Evolutionary conservation across 2,329 filamentous ascomycete genomes (phyloP).

Genomic region (Neonectria magnoliae): DNA sequence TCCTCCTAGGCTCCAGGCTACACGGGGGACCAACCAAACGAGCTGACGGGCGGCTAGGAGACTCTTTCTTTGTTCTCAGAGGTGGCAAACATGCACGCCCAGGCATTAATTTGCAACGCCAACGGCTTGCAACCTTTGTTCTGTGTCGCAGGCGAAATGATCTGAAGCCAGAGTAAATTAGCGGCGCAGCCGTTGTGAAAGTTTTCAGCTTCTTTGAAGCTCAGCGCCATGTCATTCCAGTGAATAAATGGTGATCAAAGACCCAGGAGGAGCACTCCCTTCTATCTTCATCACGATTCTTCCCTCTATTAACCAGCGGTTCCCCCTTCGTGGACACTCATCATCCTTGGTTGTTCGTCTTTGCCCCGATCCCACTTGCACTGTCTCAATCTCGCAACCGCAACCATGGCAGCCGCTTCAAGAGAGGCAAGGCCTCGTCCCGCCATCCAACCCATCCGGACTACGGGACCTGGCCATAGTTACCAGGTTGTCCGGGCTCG

Average conservation of each 20-base stretch:
- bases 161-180: slow-evolving; percentile 27
- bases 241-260: slow-evolving; percentile 23
- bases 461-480: slow-evolving; percentile 28
- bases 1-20: background rate
- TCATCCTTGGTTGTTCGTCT: background rate
- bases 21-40: slow-evolving; percentile 7
- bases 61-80: slow-evolving; percentile 42
- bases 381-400: background rate
- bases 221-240: slow-evolving; percentile 37
- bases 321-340: background rate
- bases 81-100: slow-evolving; percentile 36
- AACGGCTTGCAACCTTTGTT: slow-evolving; percentile 26
- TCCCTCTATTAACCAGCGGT: background rate
- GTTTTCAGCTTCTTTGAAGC: slow-evolving; percentile 28
- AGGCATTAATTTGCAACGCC: slow-evolving; percentile 24
- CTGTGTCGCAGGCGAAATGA: slow-evolving; percentile 9
- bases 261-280: slow-evolving; percentile 3
- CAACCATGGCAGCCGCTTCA: slow-evolving; percentile 31
- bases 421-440: slow-evolving; percentile 33
- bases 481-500: slow-evolving; percentile 23
- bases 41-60: slow-evolving; percentile 24
- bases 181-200: slow-evolving; percentile 19
- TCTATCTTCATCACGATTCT: slow-evolving; percentile 6
- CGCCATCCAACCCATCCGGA: slow-evolving; percentile 38
- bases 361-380: background rate